Percentiles rank a stretch among this genome's conserved stretches.
Conservation (phyloP, 192 early-diverging fungal species). For the Podila epigama region DNA sequence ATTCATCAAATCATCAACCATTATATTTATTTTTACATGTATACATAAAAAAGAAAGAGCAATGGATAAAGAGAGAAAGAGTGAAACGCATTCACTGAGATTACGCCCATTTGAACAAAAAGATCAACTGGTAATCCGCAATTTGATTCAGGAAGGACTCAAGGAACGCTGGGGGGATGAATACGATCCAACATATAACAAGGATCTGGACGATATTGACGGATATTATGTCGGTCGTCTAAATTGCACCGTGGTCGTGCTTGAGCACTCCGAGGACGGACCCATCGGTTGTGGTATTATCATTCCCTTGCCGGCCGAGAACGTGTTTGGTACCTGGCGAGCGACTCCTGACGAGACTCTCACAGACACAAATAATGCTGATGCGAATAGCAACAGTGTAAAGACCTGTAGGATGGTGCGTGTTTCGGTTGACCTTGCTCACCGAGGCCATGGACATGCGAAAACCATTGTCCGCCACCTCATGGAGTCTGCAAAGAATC, state of each 20-base stretch:
- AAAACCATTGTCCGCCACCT: conserved; percentile 21
- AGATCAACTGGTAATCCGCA: conserved; percentile 28
- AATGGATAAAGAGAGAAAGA: neutral
- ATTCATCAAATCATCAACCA: neutral
- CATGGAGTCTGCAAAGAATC: conserved; percentile 1
- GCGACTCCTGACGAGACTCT: conserved; percentile 6
- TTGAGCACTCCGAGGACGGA: neutral
- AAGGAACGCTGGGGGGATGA: conserved; percentile 31
- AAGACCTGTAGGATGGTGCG: conserved; percentile 36
- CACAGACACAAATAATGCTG: neutral
- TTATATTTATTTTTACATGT: neutral
- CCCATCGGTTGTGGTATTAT: conserved; percentile 35
- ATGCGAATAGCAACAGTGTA: neutral
- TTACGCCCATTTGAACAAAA: conserved; percentile 27
- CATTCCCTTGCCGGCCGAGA: conserved; percentile 35
- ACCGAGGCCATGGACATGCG: conserved; percentile 29
- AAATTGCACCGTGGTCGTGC: conserved; percentile 18
- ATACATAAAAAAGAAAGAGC: neutral
- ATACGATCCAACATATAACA: conserved; percentile 27
- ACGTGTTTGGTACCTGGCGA: conserved; percentile 28
- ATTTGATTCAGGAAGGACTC: conserved; percentile 22
- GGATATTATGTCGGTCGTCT: conserved; percentile 22
- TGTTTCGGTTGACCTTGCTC: conserved; percentile 13
- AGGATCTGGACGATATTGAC: conserved; percentile 37
- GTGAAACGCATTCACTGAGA: conserved; percentile 12